phyloP scores from a whole-genome alignment of 345 rosid species.

The Corchorus olitorius region DNA sequence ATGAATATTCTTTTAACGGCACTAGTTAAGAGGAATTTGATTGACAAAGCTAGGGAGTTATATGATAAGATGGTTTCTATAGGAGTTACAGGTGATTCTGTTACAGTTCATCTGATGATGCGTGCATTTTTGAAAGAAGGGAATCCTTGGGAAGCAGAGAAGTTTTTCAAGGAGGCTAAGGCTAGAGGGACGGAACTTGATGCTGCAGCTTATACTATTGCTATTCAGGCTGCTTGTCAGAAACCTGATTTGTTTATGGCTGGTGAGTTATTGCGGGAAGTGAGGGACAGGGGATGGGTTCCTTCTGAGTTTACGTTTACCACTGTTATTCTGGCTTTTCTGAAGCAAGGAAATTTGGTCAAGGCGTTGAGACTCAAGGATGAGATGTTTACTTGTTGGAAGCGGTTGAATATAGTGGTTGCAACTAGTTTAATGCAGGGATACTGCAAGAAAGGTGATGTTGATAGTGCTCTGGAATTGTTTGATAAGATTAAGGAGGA shows the following conservation, averaged over 20 bases:
- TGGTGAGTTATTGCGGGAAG: constrained; percentile 56
- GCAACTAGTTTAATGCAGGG: constrained; percentile 73
- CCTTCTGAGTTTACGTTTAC: constrained; percentile 52
- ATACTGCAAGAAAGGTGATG: constrained; percentile 52
- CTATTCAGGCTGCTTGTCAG: constrained; percentile 51
- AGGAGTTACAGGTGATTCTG: constrained; percentile 51
- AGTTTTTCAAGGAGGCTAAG: constrained; percentile 42
- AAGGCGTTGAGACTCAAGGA: constrained; percentile 75
- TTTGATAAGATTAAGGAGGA: constrained; percentile 54
- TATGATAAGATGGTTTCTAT: constrained; percentile 48
- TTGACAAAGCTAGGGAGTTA: constrained; percentile 43
- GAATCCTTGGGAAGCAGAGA: constrained; percentile 52
- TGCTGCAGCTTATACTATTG: constrained; percentile 39
- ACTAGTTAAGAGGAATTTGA: constrained; percentile 46
- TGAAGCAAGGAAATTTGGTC: constrained; percentile 55
- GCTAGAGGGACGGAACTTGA: constrained; percentile 58
- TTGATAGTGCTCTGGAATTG: constrained; percentile 57
- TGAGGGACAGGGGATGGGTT: constrained; percentile 53
- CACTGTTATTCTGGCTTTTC: constrained; percentile 53
- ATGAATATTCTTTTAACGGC: constrained; percentile 46
- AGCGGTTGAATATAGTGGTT: constrained; percentile 53
- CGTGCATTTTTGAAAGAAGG: constrained; percentile 54
- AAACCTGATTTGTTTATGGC: constrained; percentile 44
- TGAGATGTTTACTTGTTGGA: constrained; percentile 71
- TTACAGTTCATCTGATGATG: constrained; percentile 47